Evolutionary conservation across 139 green algal species (phyloP).

Genomic region (Helicosporidium sp.): DNA sequence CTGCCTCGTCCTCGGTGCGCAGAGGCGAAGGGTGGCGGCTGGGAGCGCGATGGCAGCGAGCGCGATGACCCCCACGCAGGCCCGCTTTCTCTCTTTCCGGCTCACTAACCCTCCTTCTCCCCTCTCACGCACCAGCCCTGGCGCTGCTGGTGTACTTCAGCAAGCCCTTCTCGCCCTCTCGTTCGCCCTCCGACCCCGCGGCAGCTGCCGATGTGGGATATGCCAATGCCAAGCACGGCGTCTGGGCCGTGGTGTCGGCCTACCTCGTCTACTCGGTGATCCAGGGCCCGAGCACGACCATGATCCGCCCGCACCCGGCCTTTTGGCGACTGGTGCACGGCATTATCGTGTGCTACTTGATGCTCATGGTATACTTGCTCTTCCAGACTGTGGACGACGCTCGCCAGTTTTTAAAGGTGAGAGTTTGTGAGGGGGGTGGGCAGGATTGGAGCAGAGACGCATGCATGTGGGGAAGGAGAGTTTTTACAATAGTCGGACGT

Average conservation of each 20-base stretch:
- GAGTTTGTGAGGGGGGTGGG: too few species aligned
- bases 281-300: conserved; percentile 42
- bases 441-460: too few species aligned
- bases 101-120: neutral
- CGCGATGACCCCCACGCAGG: too few species aligned
- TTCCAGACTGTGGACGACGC: conserved; percentile 59
- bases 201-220: conserved; percentile 4
- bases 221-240: conserved; percentile 23
- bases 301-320: conserved; percentile 72
- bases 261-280: conserved; percentile 50
- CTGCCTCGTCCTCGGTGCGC: conserved; percentile 27
- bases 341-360: conserved; percentile 53
- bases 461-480: too few species aligned
- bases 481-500: too few species aligned
- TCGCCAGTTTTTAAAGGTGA: conserved; percentile 42
- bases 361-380: conserved; percentile 63
- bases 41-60: too few species aligned
- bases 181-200: conserved; percentile 1
- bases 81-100: neutral
- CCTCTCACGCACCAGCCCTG: conserved; percentile 3
- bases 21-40: neutral
- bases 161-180: conserved; percentile 10
- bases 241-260: conserved; percentile 32
- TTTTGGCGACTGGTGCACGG: conserved; percentile 72
- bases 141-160: conserved; percentile 16